Evolutionary conservation across 139 green algal species (phyloP).

Genomic region (Micractinium conductrix): DNA sequence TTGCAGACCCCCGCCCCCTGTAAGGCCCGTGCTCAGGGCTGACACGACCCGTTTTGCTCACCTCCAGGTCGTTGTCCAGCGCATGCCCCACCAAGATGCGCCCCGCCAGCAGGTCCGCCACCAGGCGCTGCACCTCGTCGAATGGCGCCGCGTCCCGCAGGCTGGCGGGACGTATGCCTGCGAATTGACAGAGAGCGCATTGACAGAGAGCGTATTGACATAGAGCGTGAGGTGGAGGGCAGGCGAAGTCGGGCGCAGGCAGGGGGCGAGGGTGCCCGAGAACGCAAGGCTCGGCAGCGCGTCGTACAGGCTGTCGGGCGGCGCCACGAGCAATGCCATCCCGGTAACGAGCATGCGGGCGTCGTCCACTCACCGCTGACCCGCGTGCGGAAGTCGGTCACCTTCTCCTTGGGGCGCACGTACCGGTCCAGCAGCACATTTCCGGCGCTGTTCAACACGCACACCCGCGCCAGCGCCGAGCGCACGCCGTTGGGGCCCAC

Average conservation of each 20-base stretch:
- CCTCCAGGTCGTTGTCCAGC: conserved; percentile 87
- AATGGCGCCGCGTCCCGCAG: conserved; percentile 60
- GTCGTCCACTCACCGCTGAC: conserved; percentile 50
- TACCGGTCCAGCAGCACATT: conserved; percentile 82
- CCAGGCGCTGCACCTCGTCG: conserved; percentile 60
- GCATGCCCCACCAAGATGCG: conserved; percentile 88
- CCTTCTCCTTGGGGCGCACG: conserved; percentile 70
- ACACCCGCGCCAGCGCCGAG: conserved; percentile 76
- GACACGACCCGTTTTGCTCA: too few relatives aligned
- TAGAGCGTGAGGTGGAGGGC: too few relatives aligned
- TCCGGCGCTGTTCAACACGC: conserved; percentile 80
- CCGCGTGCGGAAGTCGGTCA: conserved; percentile 86
- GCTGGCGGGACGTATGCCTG: conserved; percentile 40
- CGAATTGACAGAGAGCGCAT: too few relatives aligned
- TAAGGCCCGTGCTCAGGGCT: too few relatives aligned
- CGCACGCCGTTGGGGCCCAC: conserved; percentile 68
- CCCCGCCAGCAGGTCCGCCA: conserved; percentile 68
- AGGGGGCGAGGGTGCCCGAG: too few relatives aligned
- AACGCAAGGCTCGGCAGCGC: too few relatives aligned
- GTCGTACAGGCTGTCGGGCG: too few relatives aligned
- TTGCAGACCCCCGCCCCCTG: too few relatives aligned
- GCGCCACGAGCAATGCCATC: too few relatives aligned
- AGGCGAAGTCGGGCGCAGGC: too few relatives aligned
- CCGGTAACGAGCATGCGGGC: too few relatives aligned
- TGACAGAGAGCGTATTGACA: neutral